Base-by-base conservation (phyloP, 2,329 filamentous ascomycete genomes). In the Colletotrichum godetiae region DNA sequence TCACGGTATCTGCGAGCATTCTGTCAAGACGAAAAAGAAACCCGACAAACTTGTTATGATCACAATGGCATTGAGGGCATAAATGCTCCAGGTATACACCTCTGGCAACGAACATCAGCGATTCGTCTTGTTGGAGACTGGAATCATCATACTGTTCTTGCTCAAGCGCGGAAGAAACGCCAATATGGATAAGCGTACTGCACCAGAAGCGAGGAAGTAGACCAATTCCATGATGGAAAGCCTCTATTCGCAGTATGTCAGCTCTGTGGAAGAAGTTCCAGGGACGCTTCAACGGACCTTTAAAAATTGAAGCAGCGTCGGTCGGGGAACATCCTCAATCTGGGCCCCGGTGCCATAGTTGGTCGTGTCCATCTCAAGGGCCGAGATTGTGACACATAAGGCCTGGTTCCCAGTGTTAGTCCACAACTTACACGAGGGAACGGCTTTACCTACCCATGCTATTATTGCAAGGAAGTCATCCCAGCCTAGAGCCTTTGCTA, bases 141-240 rank as follows among this genome's bases (percentile, higher is more conserved):
- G 8, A 15, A 5, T 11, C 2, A 15, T 35, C 63, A 15, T 76
- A 83, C 82, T 79, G 22, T 82, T 80, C 74, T 78, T 80, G 59
- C 75, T 76, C 15, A 84, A 76, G n/a, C 81, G 79, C 11, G 79
- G 78, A 13, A 83, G 72, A 68, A 84, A 82, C 7, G 80, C 78
- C 10, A 81, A 76, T 37, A 84, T 81, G 2, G 81, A 78, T 19
- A 83, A 65, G 57, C 82, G 77, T 29, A 83, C 78, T 4, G 81
- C 69, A 19, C 80, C 81, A 1, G 81, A 77, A 2, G 74, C 76
- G 70, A 80, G 77, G 66, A 84, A 80, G 72, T 81, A 80, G 33
- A 81, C 22, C 5, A 74, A 52, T 11, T 74, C 62, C 68, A 74
- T 52, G 56, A 66, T 71, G 13, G 71, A 35, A 15, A 74, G 57